Evolutionary conservation across 306 rosid species (phyloP).

Genomic region (Vachellia pachyceras): DNA sequence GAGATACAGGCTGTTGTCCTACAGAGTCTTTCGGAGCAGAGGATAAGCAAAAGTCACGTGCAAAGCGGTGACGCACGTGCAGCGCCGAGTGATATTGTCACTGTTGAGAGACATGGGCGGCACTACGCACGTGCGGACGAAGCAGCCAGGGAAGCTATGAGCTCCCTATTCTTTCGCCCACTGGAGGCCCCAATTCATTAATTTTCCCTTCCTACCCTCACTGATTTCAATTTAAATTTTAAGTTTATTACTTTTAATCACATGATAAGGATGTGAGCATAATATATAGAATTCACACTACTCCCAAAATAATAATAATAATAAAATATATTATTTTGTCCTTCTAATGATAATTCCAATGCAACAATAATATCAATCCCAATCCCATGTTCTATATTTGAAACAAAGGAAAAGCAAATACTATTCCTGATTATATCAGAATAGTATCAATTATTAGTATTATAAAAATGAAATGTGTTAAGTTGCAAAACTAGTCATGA

Average conservation of each 20-base stretch:
- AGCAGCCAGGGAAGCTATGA: background rate
- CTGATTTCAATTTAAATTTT: background rate
- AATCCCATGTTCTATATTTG: too few species aligned
- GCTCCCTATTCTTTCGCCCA: background rate
- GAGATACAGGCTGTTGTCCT: background rate
- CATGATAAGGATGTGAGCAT: too few species aligned
- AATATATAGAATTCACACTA: background rate
- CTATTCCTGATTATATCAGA: too few species aligned
- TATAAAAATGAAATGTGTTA: too few species aligned
- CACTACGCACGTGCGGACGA: constrained; percentile 58
- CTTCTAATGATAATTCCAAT: too few species aligned
- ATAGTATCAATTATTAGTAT: too few species aligned
- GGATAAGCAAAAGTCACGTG: background rate
- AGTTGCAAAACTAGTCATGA: too few species aligned
- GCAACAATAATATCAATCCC: too few species aligned
- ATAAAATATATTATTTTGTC: background rate
- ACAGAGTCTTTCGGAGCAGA: background rate
- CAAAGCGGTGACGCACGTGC: constrained; percentile 37
- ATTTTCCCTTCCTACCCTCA: background rate
- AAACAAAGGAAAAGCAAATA: too few species aligned
- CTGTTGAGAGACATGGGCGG: constrained; percentile 40
- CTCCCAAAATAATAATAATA: background rate
- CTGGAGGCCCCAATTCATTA: background rate
- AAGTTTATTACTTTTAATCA: background rate
- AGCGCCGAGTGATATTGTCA: constrained; percentile 12